Base-by-base conservation (phyloP, 257 asterid species). In the Salvia splendens region DNA sequence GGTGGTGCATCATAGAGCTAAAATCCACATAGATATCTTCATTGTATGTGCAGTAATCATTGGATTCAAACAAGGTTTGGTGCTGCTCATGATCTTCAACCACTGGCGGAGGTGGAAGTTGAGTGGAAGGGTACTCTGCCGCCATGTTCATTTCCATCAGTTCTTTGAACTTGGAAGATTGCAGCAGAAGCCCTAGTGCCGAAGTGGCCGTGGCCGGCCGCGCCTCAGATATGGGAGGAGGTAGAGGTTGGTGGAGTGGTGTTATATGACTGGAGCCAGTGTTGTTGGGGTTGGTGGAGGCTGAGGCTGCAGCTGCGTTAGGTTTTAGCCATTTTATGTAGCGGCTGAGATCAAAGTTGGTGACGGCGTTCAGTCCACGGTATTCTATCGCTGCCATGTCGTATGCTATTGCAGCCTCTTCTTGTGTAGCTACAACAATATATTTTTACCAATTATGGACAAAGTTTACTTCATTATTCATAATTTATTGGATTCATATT, bases 331-430 rank as follows among this genome's bases (percentile, higher is more conserved):
- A 87, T 81, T 89, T 89, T 54, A 89, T 85, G 82, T 89, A 89
- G 20, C 95, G 93, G 33, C 96, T 89, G 15, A 89, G 91, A 40
- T 89, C 93, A 51, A 89, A 89, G 54, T 89, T 89, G 41, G 96
- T 89, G 63, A 89, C 96, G 4, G 95, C 96, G 30, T 87, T 85
- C 8, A 87, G 85, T 5, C 96, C 96, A 42, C 96, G 91, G 45
- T 87, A 89, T 62, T 89, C 96, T 5, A 89, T 87, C 1, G 96
- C 96, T 11, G 96, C 96, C 93, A 85, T 87, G 73, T 89, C 96
- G 45, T 89, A 89, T 50, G 95, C 96, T 14, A 88, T 71, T 8
- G 96, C 96, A 36, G 96, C 96, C 75, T 89, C 96, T 80, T 89
- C 95, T 74, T 89, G 96, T 8, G 96, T 89, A 14, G 95, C 96